These are phyloP conservation scores for Dentipellis fragilis DNA, from an alignment of 768 basidiomycete species.

Conservation along the genomic window DNA sequence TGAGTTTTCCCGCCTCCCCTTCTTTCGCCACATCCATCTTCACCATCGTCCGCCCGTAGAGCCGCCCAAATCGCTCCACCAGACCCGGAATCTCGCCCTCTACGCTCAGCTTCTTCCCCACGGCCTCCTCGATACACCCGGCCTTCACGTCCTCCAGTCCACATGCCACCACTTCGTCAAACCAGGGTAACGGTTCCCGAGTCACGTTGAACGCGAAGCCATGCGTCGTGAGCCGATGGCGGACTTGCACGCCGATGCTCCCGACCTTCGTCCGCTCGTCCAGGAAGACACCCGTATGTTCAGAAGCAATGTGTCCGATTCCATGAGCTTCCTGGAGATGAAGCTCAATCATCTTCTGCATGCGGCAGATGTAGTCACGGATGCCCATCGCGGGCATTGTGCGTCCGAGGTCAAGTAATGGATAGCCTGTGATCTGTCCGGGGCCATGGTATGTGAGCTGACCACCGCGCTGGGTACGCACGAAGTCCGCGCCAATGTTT, in stretches of 20 bases:
- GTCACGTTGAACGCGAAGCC: slow-evolving; percentile 93
- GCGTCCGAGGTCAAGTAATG: slow-evolving; percentile 80
- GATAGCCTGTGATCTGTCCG: slow-evolving; percentile 94
- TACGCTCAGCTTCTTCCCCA: slow-evolving; percentile 30
- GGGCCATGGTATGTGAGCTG: slow-evolving; percentile 97
- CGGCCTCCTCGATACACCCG: slow-evolving; percentile 47
- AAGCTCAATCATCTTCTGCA: slow-evolving; percentile 61
- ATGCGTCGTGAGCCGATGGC: slow-evolving; percentile 89
- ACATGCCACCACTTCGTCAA: slow-evolving; percentile 82
- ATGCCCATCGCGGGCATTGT: slow-evolving; percentile 62
- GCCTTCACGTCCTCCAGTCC: slow-evolving; percentile 80
- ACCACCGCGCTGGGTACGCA: slow-evolving; percentile 75
- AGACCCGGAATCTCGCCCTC: slow-evolving; percentile 43
- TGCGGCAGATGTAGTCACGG: slow-evolving; percentile 74
- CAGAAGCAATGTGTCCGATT: slow-evolving; percentile 48
- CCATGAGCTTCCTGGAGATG: slow-evolving; percentile 54
- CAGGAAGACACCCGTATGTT: slow-evolving; percentile 87
- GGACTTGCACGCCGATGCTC: slow-evolving; percentile 94
- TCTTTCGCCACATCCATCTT: slow-evolving; percentile 15
- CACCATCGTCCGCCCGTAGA: slow-evolving; percentile 21
- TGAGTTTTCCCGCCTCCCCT: slow-evolving; percentile 16
- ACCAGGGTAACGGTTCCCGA: slow-evolving; percentile 73
- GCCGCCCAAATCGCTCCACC: slow-evolving; percentile 18
- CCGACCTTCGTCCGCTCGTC: slow-evolving; percentile 75
- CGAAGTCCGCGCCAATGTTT: slow-evolving; percentile 79